Conservation (phyloP, 1,284 basidiomycete genomes). For the Porodaedalea pini region DNA sequence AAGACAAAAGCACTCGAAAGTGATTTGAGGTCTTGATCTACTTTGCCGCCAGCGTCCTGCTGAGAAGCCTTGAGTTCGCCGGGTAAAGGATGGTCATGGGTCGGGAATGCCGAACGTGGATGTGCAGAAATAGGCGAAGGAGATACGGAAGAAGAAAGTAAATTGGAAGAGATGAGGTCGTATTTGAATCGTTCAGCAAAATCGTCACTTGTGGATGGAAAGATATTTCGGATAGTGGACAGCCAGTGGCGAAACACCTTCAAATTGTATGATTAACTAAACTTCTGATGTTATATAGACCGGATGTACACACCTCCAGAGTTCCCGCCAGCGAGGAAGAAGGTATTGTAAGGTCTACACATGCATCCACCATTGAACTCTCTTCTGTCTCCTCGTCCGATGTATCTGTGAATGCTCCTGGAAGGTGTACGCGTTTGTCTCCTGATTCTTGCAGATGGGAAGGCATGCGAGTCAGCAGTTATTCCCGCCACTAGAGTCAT, state of each 20-base stretch:
- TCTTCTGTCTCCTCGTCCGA: slow-evolving; percentile 16
- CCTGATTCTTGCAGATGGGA: slow-evolving; percentile 11
- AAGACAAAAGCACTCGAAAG: slow-evolving; percentile 17
- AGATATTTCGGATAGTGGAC: slow-evolving; percentile 20
- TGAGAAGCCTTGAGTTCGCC: slow-evolving; percentile 35
- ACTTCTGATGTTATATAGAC: slow-evolving; percentile 19
- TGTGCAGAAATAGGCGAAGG: slow-evolving; percentile 31
- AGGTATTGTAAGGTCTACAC: neutral
- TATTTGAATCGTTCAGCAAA: slow-evolving; percentile 82
- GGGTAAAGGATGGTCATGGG: slow-evolving; percentile 36
- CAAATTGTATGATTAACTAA: slow-evolving; percentile 30
- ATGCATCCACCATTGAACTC: neutral
- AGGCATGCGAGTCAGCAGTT: neutral
- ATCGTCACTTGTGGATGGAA: slow-evolving; percentile 28
- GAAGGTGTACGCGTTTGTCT: slow-evolving; percentile 11
- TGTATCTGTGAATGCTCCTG: slow-evolving; percentile 5
- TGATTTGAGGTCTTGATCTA: slow-evolving; percentile 16
- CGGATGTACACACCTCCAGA: slow-evolving; percentile 6
- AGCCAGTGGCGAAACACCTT: slow-evolving; percentile 26
- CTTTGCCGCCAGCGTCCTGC: slow-evolving; percentile 11
- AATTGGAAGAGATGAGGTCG: slow-evolving; percentile 76
- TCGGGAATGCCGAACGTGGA: slow-evolving; percentile 30
- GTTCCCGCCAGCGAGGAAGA: neutral
- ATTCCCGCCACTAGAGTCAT: neutral
- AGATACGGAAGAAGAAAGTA: slow-evolving; percentile 52